phyloP scores from a whole-genome alignment of 2,329 filamentous ascomycete genomes.

The Lithohypha guttulata region DNA sequence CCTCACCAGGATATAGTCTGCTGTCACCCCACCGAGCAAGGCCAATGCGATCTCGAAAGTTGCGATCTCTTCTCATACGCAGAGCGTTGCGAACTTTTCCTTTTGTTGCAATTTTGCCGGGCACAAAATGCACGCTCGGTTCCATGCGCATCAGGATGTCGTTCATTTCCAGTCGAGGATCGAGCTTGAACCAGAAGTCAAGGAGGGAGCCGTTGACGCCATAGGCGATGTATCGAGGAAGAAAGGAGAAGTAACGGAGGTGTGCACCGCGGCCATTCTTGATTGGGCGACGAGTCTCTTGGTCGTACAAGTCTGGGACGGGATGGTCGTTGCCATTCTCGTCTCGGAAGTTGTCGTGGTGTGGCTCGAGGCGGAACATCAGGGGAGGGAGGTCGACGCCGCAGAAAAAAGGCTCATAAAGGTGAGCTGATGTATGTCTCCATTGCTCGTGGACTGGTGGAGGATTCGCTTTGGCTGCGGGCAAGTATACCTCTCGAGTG shows the following conservation, averaged over 20 bases:
- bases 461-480: neutral
- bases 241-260: conserved; percentile 16
- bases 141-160: conserved; percentile 15
- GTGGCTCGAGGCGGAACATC: conserved; percentile 15
- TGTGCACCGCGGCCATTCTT: conserved; percentile 8
- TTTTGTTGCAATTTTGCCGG: neutral
- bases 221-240: conserved; percentile 14
- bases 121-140: neutral
- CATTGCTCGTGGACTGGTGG: conserved; percentile 7
- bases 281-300: neutral
- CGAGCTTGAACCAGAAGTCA: conserved; percentile 17
- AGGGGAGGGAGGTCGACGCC: conserved; percentile 12
- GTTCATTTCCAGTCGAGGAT: conserved; percentile 11
- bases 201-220: conserved; percentile 14
- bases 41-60: conserved; percentile 10
- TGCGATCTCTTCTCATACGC: conserved; percentile 12
- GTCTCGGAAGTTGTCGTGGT: conserved; percentile 7
- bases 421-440: conserved; percentile 8
- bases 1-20: conserved; percentile 3
- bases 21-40: conserved; percentile 2
- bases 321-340: neutral
- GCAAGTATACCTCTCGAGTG: neutral
- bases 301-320: neutral
- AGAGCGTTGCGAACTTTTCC: conserved; percentile 3
- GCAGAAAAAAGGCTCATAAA: conserved; percentile 10